phyloP scores from a whole-genome alignment of 2,329 filamentous ascomycete species.

The Claviceps digitariae region DNA sequence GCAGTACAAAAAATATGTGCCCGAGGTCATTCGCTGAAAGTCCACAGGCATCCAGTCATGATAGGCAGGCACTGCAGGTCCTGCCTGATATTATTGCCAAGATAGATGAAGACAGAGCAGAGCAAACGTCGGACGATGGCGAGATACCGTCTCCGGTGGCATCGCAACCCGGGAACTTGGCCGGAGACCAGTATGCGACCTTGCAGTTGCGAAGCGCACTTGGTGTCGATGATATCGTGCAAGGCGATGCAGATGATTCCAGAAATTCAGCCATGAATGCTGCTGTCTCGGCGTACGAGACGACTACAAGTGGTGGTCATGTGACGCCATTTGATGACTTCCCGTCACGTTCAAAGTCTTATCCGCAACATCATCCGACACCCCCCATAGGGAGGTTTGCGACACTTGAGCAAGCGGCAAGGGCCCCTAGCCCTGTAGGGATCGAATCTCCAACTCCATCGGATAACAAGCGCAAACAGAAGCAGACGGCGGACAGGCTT shows the following conservation, averaged over 20 bases:
- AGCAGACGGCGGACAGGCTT: background rate
- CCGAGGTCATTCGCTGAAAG: background rate
- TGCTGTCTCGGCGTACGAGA: background rate
- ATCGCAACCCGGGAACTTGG: too few species aligned
- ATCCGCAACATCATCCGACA: too few species aligned
- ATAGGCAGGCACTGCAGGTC: too few species aligned
- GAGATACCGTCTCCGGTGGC: background rate
- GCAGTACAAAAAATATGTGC: background rate
- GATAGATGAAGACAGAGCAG: background rate
- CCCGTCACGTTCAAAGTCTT: background rate
- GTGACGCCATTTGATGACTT: background rate
- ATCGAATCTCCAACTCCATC: background rate
- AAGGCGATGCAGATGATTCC: background rate
- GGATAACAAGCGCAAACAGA: background rate
- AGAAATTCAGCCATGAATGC: background rate
- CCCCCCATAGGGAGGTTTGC: background rate
- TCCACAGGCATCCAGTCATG: background rate
- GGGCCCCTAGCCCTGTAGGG: background rate
- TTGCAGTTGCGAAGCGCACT: background rate
- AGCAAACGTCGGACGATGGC: background rate
- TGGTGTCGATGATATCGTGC: background rate
- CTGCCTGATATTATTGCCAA: background rate
- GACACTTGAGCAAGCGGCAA: background rate
- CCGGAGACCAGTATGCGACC: background rate
- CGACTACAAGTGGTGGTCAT: background rate